Conservation (phyloP, 208 protist species). For the Wallacemonas sp. region DNA sequence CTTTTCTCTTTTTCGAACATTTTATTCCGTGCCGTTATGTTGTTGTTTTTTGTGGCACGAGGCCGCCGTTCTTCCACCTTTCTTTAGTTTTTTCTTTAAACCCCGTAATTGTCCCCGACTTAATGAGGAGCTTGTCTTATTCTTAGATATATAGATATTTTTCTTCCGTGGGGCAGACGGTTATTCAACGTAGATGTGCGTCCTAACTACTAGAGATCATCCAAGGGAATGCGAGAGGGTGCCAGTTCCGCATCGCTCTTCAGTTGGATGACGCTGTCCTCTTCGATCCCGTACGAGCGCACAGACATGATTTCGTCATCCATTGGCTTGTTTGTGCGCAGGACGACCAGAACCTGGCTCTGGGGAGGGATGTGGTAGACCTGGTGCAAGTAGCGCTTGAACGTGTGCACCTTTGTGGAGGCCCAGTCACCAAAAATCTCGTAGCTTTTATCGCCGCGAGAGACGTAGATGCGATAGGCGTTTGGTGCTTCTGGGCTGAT, state of each 20-base stretch:
- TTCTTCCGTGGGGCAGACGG: too few species aligned
- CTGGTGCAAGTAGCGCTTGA: slow-evolving; percentile 87
- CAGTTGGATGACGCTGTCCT: slow-evolving; percentile 66
- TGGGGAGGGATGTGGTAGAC: slow-evolving; percentile 75
- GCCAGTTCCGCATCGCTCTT: slow-evolving; percentile 30
- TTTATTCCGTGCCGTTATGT: too few species aligned
- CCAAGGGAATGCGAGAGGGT: slow-evolving; percentile 39
- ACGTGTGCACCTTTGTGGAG: slow-evolving; percentile 79
- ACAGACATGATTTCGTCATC: slow-evolving; percentile 83
- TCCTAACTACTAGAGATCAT: slow-evolving; percentile 39
- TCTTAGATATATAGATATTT: too few species aligned
- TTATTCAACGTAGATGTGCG: background rate
- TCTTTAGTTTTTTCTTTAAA: slow-evolving; percentile 4
- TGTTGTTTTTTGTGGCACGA: too few species aligned
- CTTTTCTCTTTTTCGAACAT: slow-evolving; percentile 13
- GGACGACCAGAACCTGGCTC: slow-evolving; percentile 57
- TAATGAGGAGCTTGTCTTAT: too few species aligned
- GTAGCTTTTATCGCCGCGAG: slow-evolving; percentile 69
- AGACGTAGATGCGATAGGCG: slow-evolving; percentile 83
- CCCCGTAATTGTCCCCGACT: too few species aligned
- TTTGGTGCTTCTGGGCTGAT: slow-evolving; percentile 81
- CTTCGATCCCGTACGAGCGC: slow-evolving; percentile 62
- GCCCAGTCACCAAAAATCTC: slow-evolving; percentile 88
- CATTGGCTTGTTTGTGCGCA: slow-evolving; percentile 45
- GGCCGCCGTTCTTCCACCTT: too few species aligned